phyloP scores from a whole-genome alignment of 352 stramenopile genomes.

The Phytophthora fragariaefolia region DNA sequence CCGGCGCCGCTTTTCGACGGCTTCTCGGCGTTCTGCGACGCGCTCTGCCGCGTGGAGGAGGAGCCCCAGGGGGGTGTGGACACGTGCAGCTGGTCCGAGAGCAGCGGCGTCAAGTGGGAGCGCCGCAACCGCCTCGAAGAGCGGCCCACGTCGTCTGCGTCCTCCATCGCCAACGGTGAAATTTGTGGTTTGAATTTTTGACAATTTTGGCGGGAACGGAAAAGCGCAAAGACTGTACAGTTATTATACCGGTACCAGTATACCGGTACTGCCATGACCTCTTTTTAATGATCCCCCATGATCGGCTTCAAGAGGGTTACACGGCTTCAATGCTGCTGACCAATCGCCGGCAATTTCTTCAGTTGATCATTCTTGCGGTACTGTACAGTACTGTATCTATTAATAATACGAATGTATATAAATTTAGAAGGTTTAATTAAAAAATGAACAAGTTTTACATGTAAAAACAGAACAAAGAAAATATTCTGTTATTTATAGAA shows the following conservation, averaged over 20 bases:
- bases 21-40: constrained; percentile 6
- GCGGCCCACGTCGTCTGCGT: background rate
- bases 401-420: no score
- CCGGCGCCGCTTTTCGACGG: constrained; percentile 1
- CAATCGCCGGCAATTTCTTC: background rate
- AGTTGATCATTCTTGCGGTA: no score
- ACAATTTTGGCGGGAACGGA: background rate
- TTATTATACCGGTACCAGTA: background rate
- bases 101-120: constrained; percentile 30
- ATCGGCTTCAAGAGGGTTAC: no score
- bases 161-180: background rate
- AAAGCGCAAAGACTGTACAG: background rate
- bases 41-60: constrained; percentile 5
- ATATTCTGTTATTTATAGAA: no score
- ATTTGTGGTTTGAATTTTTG: background rate
- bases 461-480: no score
- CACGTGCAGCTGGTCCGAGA: constrained; percentile 27
- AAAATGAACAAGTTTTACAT: no score
- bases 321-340: background rate
- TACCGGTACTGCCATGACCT: no score
- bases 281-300: no score
- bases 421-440: no score
- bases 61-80: constrained; percentile 18
- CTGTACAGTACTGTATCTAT: no score
- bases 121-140: background rate